Base-by-base conservation (phyloP, 2,329 filamentous ascomycete species). In the Metarhizium album region DNA sequence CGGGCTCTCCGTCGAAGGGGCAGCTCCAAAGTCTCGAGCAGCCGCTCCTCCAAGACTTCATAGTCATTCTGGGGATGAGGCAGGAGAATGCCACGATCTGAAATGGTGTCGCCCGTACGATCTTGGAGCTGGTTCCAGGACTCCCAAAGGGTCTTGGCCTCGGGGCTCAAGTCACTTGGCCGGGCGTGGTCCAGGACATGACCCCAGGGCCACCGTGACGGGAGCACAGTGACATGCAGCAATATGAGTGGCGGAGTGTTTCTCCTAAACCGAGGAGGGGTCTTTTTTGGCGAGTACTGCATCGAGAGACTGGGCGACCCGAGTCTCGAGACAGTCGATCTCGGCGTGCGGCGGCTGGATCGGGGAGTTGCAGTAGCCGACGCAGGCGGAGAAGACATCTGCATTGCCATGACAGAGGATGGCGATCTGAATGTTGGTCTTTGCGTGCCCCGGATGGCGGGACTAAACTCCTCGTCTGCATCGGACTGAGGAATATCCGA, bases 21-120 rank as follows among this genome's bases (percentile, higher is more conserved):
- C 16, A 91, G 71, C 63, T 89, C 86, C 45, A 90, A 67, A 2
- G 84, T 82, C 64, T 90, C 86, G 2, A 90, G 70, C 33, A 91
- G 72, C 27, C 86, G 74, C 68, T 90, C 87, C 67, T 91, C 86
- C 0, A 93, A 75, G 51, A 88, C 69, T 64, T 90, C 87, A 60
- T 87, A 91, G 63, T 90, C 87, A 51, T 84, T 84, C 57, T 87
- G 80, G 1, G 87, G 87, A 62, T 93, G 88, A 2, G 86, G 80
- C 7, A 93, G 75, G 42, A 93, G 70, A 33, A 93, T 75, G 2
- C 86, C 87, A 22, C 87, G 77, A 61, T 86, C 78, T 55, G 86
- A 75, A 11, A 90, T 80, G 0, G 85, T 87, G 47, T 89, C 85
- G 1, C 80, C 81, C 3, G 87, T 73, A 52, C 85, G 83, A 49